Conservation (phyloP, 202 grass and related monocot species). For the Setaria viridis region DNA sequence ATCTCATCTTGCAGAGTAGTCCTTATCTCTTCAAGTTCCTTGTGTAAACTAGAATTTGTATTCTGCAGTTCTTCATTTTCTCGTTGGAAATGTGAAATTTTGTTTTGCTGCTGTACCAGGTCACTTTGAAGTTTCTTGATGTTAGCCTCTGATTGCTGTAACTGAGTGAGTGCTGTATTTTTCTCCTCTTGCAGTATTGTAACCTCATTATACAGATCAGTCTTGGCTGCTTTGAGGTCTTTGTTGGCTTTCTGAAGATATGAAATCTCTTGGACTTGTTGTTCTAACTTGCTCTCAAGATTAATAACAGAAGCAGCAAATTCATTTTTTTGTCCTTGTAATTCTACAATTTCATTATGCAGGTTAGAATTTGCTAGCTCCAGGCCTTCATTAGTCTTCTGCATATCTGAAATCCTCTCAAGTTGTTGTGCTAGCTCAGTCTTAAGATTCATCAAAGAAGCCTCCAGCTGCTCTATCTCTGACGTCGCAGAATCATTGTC, state of each 20-base stretch:
- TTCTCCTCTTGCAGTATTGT: constrained; percentile 47
- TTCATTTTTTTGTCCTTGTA: constrained; percentile 56
- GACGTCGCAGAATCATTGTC: neutral
- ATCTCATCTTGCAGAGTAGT: constrained; percentile 41
- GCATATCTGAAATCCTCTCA: constrained; percentile 44
- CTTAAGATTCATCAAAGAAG: constrained; percentile 59
- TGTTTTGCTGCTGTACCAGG: constrained; percentile 32
- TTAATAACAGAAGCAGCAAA: constrained; percentile 43
- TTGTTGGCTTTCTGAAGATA: constrained; percentile 47
- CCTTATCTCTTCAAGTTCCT: constrained; percentile 52
- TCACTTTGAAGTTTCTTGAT: constrained; percentile 53
- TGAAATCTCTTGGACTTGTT: constrained; percentile 46
- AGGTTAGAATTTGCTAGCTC: constrained; percentile 51
- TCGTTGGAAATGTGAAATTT: constrained; percentile 43
- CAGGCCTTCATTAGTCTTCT: constrained; percentile 47
- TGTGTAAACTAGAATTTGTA: too few species aligned
- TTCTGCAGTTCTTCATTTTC: constrained; percentile 52
- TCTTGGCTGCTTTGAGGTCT: constrained; percentile 42
- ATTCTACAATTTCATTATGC: constrained; percentile 46
- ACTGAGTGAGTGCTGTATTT: constrained; percentile 46
- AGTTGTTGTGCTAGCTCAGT: constrained; percentile 43
- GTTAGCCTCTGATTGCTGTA: constrained; percentile 46
- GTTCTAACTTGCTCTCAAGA: constrained; percentile 53
- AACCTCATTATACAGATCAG: constrained; percentile 50
- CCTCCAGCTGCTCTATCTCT: constrained; percentile 52